A percentile compares a stretch with the other conserved stretches of the same genome.
phyloP scores from a whole-genome alignment of 768 basidiomycete genomes.

The Podaxis sp. region DNA sequence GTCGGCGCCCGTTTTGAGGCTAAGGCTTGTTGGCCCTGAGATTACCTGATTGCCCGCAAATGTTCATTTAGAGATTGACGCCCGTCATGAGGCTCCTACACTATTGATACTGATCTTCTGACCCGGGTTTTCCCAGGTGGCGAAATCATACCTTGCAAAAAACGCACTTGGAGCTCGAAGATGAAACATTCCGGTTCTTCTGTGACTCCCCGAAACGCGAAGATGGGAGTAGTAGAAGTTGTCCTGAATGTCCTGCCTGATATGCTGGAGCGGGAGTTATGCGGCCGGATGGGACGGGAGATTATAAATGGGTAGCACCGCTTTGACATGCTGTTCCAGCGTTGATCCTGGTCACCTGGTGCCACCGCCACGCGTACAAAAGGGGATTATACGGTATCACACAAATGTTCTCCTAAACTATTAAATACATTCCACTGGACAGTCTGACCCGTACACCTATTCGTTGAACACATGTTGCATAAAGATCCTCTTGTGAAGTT shows the following conservation, averaged over 20 bases:
- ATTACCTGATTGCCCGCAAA: conserved; percentile 12
- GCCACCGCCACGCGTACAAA: neutral
- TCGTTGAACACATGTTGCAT: conserved; percentile 40
- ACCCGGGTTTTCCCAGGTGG: neutral
- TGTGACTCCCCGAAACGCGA: neutral
- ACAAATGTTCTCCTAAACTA: no score
- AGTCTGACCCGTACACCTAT: conserved; percentile 8
- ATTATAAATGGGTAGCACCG: conserved; percentile 1
- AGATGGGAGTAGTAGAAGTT: neutral
- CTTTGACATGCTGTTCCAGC: neutral
- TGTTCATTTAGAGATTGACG: conserved; percentile 4
- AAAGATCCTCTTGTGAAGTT: conserved; percentile 43
- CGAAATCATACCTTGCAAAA: neutral
- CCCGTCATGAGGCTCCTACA: neutral
- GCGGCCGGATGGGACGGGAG: neutral
- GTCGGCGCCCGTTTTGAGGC: conserved; percentile 3
- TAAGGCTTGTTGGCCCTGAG: conserved; percentile 2
- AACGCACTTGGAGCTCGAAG: neutral
- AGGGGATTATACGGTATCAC: no score
- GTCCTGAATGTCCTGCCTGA: neutral
- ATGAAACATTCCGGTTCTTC: neutral
- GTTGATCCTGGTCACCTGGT: neutral
- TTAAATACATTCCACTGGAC: no score
- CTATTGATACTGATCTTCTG: neutral
- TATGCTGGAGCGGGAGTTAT: neutral